Percentiles rank a stretch among this genome's conserved stretches.
Evolutionary conservation across 805 yeast species (phyloP).

Genomic region (Metschnikowia drakensbergensis): DNA sequence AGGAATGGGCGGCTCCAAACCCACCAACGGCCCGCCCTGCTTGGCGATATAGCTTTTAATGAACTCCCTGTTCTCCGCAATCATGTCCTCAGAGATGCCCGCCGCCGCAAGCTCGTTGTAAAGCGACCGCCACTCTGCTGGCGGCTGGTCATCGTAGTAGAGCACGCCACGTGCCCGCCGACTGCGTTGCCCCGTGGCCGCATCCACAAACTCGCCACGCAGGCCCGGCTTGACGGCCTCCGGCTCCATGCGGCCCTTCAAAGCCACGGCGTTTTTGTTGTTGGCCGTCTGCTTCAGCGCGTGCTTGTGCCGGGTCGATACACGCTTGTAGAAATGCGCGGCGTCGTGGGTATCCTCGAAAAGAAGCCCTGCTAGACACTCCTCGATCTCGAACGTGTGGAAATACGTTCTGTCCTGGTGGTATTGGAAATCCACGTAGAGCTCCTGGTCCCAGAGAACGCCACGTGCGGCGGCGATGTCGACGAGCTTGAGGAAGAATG

Average conservation of each 20-base stretch:
- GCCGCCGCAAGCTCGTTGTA: constrained; percentile 69
- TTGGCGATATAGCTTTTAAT: constrained; percentile 72
- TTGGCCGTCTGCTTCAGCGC: constrained; percentile 82
- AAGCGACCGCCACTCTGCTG: constrained; percentile 77
- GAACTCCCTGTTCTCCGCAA: constrained; percentile 79
- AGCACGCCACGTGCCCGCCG: constrained; percentile 55
- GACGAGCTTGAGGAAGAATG: constrained; percentile 84
- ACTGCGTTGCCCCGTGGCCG: constrained; percentile 49
- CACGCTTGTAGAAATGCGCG: constrained; percentile 74
- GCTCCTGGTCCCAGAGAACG: constrained; percentile 95
- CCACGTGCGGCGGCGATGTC: constrained; percentile 82
- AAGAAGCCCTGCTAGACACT: constrained; percentile 77
- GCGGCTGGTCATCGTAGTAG: constrained; percentile 76
- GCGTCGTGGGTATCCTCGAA: constrained; percentile 92
- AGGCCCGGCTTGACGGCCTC: constrained; percentile 46
- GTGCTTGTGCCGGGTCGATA: constrained; percentile 69
- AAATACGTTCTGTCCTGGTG: constrained; percentile 93
- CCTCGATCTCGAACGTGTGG: constrained; percentile 92
- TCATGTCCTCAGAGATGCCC: constrained; percentile 85
- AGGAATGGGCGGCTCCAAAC: constrained; percentile 82
- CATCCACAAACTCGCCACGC: constrained; percentile 55
- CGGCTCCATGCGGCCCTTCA: constrained; percentile 46
- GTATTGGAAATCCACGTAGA: constrained; percentile 82
- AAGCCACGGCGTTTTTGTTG: constrained; percentile 84
- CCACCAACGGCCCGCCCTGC: constrained; percentile 77